These are phyloP conservation scores for Epithele typhae DNA, from an alignment of 768 basidiomycete genomes.

Conservation along the genomic window DNA sequence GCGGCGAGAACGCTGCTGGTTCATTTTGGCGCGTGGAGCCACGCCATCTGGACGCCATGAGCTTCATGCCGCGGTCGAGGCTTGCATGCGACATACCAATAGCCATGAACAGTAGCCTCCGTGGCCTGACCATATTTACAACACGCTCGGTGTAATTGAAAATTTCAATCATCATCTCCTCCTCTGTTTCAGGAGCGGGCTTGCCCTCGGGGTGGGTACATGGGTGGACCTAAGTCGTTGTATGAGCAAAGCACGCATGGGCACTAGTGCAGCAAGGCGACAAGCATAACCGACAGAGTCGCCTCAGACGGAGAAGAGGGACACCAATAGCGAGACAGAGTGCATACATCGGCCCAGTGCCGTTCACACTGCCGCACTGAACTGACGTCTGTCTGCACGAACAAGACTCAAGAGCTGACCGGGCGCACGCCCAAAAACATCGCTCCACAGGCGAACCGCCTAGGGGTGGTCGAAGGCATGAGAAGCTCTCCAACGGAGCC, in stretches of 20 bases:
- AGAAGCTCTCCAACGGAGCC: too few relatives aligned
- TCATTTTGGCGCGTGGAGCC: slow-evolving; percentile 99
- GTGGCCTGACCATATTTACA: slow-evolving; percentile 93
- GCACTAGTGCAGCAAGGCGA: too few relatives aligned
- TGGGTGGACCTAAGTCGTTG: slow-evolving; percentile 98
- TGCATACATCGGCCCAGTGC: too few relatives aligned
- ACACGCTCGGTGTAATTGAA: slow-evolving; percentile 97
- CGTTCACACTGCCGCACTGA: too few relatives aligned
- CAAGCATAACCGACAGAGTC: too few relatives aligned
- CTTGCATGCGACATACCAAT: slow-evolving; percentile 56
- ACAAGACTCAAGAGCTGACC: too few relatives aligned
- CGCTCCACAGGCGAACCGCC: too few relatives aligned
- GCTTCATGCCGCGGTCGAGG: background rate
- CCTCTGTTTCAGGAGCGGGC: slow-evolving; percentile 96
- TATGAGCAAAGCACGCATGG: too few relatives aligned
- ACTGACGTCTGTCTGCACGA: too few relatives aligned
- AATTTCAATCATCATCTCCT: slow-evolving; percentile 98
- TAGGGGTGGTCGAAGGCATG: too few relatives aligned
- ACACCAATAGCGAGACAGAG: background rate
- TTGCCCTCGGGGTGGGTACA: slow-evolving; percentile 99
- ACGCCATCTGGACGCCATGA: slow-evolving; percentile 71
- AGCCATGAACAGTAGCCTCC: slow-evolving; percentile 96
- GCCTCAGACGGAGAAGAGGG: background rate
- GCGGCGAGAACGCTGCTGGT: slow-evolving; percentile 95
- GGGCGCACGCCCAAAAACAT: too few relatives aligned